Conservation (phyloP, 768 basidiomycete genomes). For the Mycena crocata region DNA sequence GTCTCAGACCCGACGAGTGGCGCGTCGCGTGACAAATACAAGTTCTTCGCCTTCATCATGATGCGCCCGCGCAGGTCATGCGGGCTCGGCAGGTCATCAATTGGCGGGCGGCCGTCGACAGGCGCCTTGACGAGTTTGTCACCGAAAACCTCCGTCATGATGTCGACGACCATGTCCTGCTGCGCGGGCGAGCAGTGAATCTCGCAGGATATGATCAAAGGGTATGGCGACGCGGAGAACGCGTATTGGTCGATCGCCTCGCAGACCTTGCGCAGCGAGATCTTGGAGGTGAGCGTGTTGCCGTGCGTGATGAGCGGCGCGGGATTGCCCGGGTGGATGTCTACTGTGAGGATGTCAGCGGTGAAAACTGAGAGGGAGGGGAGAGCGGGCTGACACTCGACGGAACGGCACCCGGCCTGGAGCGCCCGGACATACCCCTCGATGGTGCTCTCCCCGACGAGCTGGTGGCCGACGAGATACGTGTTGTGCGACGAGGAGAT, state of each 20-base stretch:
- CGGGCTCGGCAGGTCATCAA: constrained; percentile 84
- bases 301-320: constrained; percentile 95
- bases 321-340: constrained; percentile 88
- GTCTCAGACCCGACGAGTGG: constrained; percentile 6
- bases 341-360: constrained; percentile 64
- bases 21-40: constrained; percentile 11
- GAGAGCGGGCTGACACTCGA: constrained; percentile 82
- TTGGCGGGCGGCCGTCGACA: constrained; percentile 53
- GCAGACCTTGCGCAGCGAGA: constrained; percentile 86
- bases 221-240: constrained; percentile 93
- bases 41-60: constrained; percentile 76
- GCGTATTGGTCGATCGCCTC: constrained; percentile 91
- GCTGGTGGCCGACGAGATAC: constrained; percentile 81
- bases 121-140: constrained; percentile 50
- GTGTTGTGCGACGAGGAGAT: constrained; percentile 96
- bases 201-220: constrained; percentile 97
- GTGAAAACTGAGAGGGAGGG: not conserved
- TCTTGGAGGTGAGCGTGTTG: constrained; percentile 89
- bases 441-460: constrained; percentile 82
- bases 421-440: constrained; percentile 92
- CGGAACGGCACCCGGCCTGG: constrained; percentile 88
- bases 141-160: constrained; percentile 61
- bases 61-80: constrained; percentile 85
- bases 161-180: constrained; percentile 61
- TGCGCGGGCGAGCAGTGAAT: constrained; percentile 83